Evolutionary conservation across 805 yeast genomes (phyloP).

Genomic region (Candida suzukii): DNA sequence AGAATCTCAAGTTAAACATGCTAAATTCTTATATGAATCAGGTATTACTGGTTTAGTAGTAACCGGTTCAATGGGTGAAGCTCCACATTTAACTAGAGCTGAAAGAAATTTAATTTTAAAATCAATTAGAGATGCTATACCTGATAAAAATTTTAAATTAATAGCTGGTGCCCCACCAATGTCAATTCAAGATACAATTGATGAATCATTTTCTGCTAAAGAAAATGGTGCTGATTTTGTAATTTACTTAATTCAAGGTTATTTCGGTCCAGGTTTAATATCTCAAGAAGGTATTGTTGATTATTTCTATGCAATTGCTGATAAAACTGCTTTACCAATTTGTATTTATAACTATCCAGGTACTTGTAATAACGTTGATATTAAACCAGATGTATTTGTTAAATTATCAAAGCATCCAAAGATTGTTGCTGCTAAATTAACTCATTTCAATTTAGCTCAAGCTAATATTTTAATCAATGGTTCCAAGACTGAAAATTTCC

Average conservation of each 20-base stretch:
- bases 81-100: constrained; percentile 35
- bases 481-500: constrained; percentile 30
- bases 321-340: constrained; percentile 32
- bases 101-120: constrained; percentile 31
- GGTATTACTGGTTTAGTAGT: constrained; percentile 41
- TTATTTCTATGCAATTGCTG: constrained; percentile 34
- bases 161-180: constrained; percentile 41
- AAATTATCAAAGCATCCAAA: constrained; percentile 34
- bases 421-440: constrained; percentile 40
- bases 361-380: constrained; percentile 31
- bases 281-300: constrained; percentile 38
- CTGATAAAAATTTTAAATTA: constrained; percentile 26
- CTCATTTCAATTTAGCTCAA: constrained; percentile 39
- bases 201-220: constrained; percentile 24
- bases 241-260: constrained; percentile 35
- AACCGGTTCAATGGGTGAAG: constrained; percentile 47
- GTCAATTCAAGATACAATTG: constrained; percentile 33
- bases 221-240: constrained; percentile 29
- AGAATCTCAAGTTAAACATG: constrained; percentile 37
- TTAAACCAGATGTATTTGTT: constrained; percentile 28
- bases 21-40: constrained; percentile 30
- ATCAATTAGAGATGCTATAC: constrained; percentile 27
- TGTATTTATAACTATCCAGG: constrained; percentile 40
- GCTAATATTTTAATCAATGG: constrained; percentile 33
- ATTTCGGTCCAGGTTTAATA: constrained; percentile 34